A percentile compares a stretch with the other conserved stretches of the same genome.
phyloP scores from a whole-genome alignment of 495 filamentous ascomycete genomes.

The Talaromyces liani region DNA sequence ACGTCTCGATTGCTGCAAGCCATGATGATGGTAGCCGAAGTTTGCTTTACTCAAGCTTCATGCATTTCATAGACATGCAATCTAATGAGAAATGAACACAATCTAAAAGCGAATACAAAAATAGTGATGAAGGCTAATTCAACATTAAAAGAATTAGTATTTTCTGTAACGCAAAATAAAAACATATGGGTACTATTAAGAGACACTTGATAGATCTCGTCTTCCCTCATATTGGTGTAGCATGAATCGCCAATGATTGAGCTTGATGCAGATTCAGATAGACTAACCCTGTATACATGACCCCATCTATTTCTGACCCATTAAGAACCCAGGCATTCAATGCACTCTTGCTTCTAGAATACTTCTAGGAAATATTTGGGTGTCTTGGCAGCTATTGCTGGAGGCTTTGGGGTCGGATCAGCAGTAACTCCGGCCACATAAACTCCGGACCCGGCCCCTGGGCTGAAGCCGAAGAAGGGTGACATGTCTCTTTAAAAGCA shows the following conservation, averaged over 20 bases:
- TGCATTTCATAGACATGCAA: not conserved
- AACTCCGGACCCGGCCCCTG: not conserved
- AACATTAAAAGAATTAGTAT: too few species aligned
- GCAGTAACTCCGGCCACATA: not conserved
- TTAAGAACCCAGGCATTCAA: not conserved
- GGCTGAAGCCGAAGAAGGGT: not conserved
- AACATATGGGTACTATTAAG: not conserved
- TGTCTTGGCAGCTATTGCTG: not conserved
- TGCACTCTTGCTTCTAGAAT: not conserved
- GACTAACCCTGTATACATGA: not conserved
- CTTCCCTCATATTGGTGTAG: not conserved
- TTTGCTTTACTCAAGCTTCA: not conserved
- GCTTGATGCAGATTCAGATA: not conserved
- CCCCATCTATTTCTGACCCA: not conserved
- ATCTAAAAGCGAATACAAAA: not conserved
- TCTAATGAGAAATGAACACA: not conserved
- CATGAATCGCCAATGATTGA: not conserved
- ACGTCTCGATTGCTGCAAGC: not conserved
- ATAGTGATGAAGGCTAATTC: not conserved
- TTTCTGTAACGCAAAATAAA: not conserved
- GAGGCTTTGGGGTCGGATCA: not conserved
- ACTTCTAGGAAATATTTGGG: not conserved
- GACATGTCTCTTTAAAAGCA: not conserved
- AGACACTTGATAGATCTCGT: not conserved
- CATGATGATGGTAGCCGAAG: not conserved